A percentile compares a stretch with the other conserved stretches of the same genome.
Conservation (phyloP, 352 stramenopile genomes). For the Elongisporangium anandrum region DNA sequence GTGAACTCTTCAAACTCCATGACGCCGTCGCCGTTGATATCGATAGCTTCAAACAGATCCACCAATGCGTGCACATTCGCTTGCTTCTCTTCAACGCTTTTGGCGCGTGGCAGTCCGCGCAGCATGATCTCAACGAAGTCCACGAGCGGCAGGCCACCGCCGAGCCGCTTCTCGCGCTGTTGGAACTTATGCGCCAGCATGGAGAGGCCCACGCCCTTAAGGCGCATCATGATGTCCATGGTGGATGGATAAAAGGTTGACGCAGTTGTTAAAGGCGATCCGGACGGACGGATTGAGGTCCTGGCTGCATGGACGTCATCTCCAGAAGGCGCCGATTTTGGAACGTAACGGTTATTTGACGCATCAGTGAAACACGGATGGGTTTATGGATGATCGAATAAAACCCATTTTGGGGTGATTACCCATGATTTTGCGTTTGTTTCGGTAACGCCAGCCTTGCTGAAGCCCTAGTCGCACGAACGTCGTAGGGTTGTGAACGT, state of each 20-base stretch:
- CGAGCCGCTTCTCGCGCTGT: constrained; percentile 54
- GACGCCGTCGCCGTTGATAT: constrained; percentile 82
- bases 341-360: background rate
- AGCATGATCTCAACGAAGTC: constrained; percentile 85
- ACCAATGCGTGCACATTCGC: constrained; percentile 55
- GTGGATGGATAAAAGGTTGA: background rate
- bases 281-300: background rate
- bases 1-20: constrained; percentile 89
- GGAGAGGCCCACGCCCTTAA: constrained; percentile 71
- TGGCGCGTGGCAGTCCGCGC: constrained; percentile 38
- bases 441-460: background rate
- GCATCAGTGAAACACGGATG: no score
- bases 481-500: background rate
- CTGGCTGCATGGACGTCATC: constrained; percentile 3
- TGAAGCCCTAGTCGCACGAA: background rate
- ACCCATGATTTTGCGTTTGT: background rate
- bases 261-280: background rate
- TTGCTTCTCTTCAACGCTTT: constrained; percentile 38
- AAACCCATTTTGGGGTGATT: background rate
- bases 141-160: constrained; percentile 48
- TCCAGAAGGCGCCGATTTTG: background rate
- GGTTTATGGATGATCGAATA: background rate
- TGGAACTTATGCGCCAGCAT: constrained; percentile 75
- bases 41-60: constrained; percentile 83
- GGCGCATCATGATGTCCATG: constrained; percentile 84